A percentile compares a stretch with the other conserved stretches of the same genome.
Conservation (phyloP, 495 filamentous ascomycete species). For the Articulospora tetracladia region DNA sequence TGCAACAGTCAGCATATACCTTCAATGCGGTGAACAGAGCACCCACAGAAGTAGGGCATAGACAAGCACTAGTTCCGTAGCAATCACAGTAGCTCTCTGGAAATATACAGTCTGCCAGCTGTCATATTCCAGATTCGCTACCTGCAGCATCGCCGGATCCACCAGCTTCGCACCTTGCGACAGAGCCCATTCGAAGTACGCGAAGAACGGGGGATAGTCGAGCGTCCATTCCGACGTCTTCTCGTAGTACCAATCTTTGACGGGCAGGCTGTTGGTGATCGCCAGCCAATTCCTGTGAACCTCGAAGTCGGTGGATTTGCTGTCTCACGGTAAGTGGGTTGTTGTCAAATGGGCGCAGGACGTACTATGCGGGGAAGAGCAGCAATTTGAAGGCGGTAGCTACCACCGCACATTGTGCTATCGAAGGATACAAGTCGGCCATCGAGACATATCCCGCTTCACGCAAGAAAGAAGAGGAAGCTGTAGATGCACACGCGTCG, state of each 20-base stretch:
- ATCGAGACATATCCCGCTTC: conserved; percentile 45
- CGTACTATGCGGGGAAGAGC: conserved; percentile 95
- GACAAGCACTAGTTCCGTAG: conserved; percentile 78
- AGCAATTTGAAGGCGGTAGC: conserved; percentile 90
- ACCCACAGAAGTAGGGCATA: conserved; percentile 76
- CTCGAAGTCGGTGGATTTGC: conserved; percentile 99
- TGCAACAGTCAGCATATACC: conserved; percentile 3
- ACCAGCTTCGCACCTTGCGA: conserved; percentile 73
- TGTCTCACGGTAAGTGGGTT: conserved; percentile 32
- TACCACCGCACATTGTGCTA: conserved; percentile 82
- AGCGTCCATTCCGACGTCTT: conserved; percentile 98
- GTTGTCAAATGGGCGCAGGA: conserved; percentile 8
- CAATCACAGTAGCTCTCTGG: conserved; percentile 80
- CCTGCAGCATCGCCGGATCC: conserved; percentile 77
- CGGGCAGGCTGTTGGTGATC: conserved; percentile 82
- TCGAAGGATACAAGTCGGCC: conserved; percentile 78
- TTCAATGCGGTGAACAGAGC: not conserved
- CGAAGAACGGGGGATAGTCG: conserved; percentile 97
- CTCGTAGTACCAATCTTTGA: conserved; percentile 93
- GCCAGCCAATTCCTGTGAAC: conserved; percentile 98
- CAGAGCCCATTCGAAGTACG: conserved; percentile 91
- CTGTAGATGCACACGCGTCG: not conserved
- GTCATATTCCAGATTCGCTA: conserved; percentile 78
- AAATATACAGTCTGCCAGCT: conserved; percentile 93
- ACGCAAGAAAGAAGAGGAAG: not conserved